A percentile compares a stretch with the other conserved stretches of the same genome.
Conservation (phyloP, 202 grass and related monocot genomes). For the Bolboschoenoplectus hybrid region DNA sequence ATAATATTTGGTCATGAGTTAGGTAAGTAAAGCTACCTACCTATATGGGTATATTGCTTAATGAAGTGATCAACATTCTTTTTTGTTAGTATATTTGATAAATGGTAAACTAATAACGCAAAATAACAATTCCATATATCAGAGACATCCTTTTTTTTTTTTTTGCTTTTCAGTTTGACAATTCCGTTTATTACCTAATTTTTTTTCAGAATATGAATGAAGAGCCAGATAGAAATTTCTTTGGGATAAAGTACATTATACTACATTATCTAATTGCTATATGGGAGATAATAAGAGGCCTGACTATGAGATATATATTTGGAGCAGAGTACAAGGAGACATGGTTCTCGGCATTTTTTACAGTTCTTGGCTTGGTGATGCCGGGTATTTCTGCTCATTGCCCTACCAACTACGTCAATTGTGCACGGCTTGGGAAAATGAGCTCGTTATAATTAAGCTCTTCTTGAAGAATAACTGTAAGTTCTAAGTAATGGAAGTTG, state of each 20-base stretch:
- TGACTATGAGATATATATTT: conserved; percentile 37
- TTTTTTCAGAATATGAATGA: conserved; percentile 41
- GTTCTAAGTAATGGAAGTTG: not conserved
- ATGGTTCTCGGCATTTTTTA: conserved; percentile 32
- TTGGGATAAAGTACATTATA: conserved; percentile 39
- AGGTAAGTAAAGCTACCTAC: not conserved
- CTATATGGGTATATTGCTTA: not conserved
- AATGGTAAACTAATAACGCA: not conserved
- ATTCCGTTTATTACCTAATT: not conserved
- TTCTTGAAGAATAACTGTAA: not conserved
- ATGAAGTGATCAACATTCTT: not conserved
- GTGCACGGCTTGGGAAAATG: conserved; percentile 37
- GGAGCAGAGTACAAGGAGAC: conserved; percentile 50
- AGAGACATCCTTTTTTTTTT: not conserved
- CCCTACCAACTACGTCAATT: conserved; percentile 49
- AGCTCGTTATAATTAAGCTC: not conserved
- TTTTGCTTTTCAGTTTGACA: not conserved
- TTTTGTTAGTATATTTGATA: not conserved
- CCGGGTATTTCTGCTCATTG: conserved; percentile 50
- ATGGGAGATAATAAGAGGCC: conserved; percentile 49
- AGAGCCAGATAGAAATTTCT: conserved; percentile 53
- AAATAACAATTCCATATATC: conserved; percentile 5
- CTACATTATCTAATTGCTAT: conserved; percentile 29
- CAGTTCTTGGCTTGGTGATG: conserved; percentile 39
- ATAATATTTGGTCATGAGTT: not conserved